These are phyloP conservation scores for Mycena metata DNA, from an alignment of 768 basidiomycete species.

Conservation along the genomic window DNA sequence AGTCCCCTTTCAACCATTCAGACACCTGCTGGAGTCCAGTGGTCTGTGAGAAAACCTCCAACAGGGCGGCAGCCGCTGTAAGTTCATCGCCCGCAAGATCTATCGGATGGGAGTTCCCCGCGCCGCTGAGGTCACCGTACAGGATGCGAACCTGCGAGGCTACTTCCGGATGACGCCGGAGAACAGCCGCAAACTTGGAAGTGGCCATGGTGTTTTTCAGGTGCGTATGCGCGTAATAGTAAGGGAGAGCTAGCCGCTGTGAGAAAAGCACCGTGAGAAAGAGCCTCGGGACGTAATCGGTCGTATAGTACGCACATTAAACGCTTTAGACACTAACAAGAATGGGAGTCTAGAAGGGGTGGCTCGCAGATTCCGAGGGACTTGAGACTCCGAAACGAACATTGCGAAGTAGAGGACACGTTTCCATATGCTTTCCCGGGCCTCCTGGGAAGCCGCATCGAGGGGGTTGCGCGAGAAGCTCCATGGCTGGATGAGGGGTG, in stretches of 20 bases:
- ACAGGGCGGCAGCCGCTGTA: not conserved
- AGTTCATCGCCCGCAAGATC: too few relatives aligned
- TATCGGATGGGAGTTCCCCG: not conserved
- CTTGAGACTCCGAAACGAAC: not conserved
- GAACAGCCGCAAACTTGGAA: not conserved
- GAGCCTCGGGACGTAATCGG: too few relatives aligned
- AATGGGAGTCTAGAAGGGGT: not conserved
- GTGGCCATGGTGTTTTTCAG: not conserved
- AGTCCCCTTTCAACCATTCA: not conserved
- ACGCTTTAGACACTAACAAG: not conserved
- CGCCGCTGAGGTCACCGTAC: not conserved
- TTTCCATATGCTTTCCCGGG: too few relatives aligned
- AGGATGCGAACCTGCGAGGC: constrained; percentile 2
- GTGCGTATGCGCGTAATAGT: not conserved
- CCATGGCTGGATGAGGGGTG: too few relatives aligned
- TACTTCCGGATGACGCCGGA: not conserved
- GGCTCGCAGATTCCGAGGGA: too few relatives aligned
- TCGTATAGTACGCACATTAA: not conserved
- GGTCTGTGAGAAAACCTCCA: constrained; percentile 1
- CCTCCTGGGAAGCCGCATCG: too few relatives aligned
- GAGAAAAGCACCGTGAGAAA: not conserved
- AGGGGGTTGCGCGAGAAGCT: too few relatives aligned
- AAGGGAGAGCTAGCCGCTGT: constrained; percentile 1
- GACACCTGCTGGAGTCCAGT: not conserved
- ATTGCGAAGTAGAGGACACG: constrained; percentile 2